Percentiles rank a stretch among this genome's conserved stretches.
These are phyloP conservation scores for Echites panduratus DNA, from an alignment of 257 asterid species.

Conservation along the genomic window DNA sequence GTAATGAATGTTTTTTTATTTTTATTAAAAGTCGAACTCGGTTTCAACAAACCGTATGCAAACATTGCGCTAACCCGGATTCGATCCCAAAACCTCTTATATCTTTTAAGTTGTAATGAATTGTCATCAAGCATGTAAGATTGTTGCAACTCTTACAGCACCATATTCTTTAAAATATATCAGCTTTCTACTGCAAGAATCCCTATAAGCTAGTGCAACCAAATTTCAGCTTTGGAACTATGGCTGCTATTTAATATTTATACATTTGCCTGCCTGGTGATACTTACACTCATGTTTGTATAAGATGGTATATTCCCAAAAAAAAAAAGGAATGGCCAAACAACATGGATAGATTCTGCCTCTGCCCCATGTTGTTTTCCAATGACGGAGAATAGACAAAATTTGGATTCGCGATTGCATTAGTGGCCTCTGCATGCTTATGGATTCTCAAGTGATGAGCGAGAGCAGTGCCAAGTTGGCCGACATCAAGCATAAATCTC, in stretches of 20 bases:
- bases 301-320: slow-evolving; percentile 9
- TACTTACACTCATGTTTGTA: slow-evolving; percentile 12
- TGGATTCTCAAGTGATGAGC: slow-evolving; percentile 39
- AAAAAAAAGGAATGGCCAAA: slow-evolving; percentile 28
- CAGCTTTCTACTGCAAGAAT: background rate
- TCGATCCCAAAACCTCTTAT: too few relatives aligned
- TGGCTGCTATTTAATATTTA: slow-evolving; percentile 2
- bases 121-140: background rate
- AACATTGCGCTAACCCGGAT: too few relatives aligned
- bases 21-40: too few relatives aligned
- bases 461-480: slow-evolving; percentile 75
- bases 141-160: background rate
- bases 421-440: slow-evolving; percentile 64
- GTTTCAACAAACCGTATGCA: too few relatives aligned
- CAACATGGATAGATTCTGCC: slow-evolving; percentile 7
- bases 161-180: background rate
- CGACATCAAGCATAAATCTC: slow-evolving; percentile 34
- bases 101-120: too few relatives aligned
- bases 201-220: background rate
- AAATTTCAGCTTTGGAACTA: slow-evolving; percentile 4
- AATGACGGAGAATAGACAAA: slow-evolving; percentile 18
- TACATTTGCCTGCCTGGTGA: slow-evolving; percentile 18
- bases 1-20: too few relatives aligned
- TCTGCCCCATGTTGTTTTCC: slow-evolving; percentile 8
- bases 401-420: slow-evolving; percentile 49